These are phyloP conservation scores for Phytophthora foliorum DNA, from an alignment of 352 stramenopile genomes.

Conservation along the genomic window DNA sequence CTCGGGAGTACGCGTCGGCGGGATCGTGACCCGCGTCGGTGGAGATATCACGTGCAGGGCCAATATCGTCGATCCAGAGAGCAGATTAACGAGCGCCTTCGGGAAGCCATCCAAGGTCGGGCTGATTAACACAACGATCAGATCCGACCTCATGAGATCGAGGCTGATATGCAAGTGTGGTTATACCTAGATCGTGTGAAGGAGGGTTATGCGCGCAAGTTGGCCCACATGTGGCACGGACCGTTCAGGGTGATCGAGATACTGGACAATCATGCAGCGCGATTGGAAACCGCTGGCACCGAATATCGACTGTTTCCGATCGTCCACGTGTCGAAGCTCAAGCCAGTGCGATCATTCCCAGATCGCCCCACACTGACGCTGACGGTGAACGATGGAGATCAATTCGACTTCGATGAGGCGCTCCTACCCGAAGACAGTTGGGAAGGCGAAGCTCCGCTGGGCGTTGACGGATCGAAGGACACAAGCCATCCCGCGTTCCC, in stretches of 20 bases:
- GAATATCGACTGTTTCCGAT: slow-evolving; percentile 26
- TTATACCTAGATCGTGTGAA: slow-evolving; percentile 15
- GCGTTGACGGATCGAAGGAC: slow-evolving; percentile 22
- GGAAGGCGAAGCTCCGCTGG: slow-evolving; percentile 26
- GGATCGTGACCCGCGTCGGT: not conserved
- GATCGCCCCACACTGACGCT: not conserved
- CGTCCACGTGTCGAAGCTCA: slow-evolving; percentile 37
- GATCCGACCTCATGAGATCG: not conserved
- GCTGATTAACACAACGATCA: slow-evolving; percentile 1
- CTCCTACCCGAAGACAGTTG: slow-evolving; percentile 30
- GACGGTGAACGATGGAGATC: slow-evolving; percentile 2
- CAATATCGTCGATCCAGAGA: slow-evolving; percentile 4
- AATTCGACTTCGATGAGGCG: slow-evolving; percentile 33
- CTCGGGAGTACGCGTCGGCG: not conserved
- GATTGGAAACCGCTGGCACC: slow-evolving; percentile 9
- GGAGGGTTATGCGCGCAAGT: slow-evolving; percentile 5
- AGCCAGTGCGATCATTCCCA: not conserved
- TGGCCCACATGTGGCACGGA: slow-evolving; percentile 33
- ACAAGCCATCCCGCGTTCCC: slow-evolving; percentile 2
- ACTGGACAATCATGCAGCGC: slow-evolving; percentile 4
- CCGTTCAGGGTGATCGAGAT: slow-evolving; percentile 32
- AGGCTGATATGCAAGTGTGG: slow-evolving; percentile 1
- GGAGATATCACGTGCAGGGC: slow-evolving; percentile 15
- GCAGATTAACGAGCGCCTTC: not conserved
- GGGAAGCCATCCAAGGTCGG: not conserved